Evolutionary conservation across 352 stramenopile species (phyloP).

Genomic region (Peronospora farinosa): DNA sequence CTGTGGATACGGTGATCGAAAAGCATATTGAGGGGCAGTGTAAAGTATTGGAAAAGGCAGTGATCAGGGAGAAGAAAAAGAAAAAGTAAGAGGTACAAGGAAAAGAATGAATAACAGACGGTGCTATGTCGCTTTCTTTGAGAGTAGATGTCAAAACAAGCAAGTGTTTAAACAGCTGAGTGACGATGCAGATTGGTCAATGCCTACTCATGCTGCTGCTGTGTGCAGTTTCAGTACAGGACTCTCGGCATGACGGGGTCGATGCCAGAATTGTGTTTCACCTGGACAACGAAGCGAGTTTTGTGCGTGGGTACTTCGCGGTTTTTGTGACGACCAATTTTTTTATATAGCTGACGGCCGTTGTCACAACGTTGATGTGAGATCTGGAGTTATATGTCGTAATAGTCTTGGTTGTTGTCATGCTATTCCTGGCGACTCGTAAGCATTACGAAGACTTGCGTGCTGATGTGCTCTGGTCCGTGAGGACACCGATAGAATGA

Average conservation of each 20-base stretch:
- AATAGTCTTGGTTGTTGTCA: constrained; percentile 3
- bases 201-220: too few relatives aligned
- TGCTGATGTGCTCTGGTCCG: too few relatives aligned
- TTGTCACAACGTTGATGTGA: constrained; percentile 40
- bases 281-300: constrained; percentile 13
- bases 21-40: constrained; percentile 12
- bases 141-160: not conserved
- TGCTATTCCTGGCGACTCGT: too few relatives aligned
- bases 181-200: too few relatives aligned
- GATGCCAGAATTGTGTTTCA: constrained; percentile 16
- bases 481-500: too few relatives aligned
- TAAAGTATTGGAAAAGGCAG: constrained; percentile 23
- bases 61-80: constrained; percentile 2
- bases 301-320: constrained; percentile 6
- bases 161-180: too few relatives aligned
- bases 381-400: not conserved
- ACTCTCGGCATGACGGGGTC: not conserved
- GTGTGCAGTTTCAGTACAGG: too few relatives aligned
- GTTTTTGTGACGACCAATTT: constrained; percentile 9
- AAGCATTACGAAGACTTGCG: too few relatives aligned
- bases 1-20: constrained; percentile 2
- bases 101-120: constrained; percentile 14
- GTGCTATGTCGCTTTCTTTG: constrained; percentile 14
- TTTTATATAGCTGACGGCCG: constrained; percentile 41
- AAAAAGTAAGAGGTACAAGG: constrained; percentile 12